Conservation (phyloP, 331 rosid genomes). For the Quercus tomentella region DNA sequence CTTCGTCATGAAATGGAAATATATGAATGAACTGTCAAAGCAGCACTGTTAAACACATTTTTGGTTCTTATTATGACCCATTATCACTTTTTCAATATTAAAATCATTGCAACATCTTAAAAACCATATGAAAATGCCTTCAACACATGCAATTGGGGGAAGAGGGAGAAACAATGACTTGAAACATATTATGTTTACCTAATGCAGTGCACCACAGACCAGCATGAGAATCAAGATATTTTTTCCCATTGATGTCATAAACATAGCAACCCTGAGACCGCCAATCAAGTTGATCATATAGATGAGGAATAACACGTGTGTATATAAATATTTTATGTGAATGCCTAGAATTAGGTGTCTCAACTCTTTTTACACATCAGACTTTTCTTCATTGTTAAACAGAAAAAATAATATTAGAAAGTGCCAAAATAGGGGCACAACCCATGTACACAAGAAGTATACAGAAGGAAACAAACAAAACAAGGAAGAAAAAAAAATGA, state of each 20-base stretch:
- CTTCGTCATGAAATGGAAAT: neutral
- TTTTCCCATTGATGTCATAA: constrained; percentile 75
- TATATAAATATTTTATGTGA: neutral
- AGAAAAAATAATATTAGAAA: neutral
- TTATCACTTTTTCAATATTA: neutral
- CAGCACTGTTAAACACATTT: neutral
- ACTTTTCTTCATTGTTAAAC: too few relatives aligned
- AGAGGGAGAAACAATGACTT: neutral
- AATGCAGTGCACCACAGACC: constrained; percentile 92
- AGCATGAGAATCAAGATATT: constrained; percentile 90
- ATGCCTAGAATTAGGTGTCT: neutral
- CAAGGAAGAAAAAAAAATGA: neutral
- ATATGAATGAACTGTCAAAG: neutral
- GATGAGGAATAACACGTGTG: neutral
- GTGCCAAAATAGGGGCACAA: neutral
- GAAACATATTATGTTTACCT: constrained; percentile 21
- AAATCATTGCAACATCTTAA: neutral
- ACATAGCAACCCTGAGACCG: constrained; percentile 85
- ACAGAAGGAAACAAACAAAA: neutral
- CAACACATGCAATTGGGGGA: neutral
- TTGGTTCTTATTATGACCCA: neutral
- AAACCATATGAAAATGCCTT: neutral
- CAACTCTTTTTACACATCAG: neutral
- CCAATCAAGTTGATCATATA: constrained; percentile 6
- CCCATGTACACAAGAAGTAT: neutral